Evolutionary conservation across 1,284 basidiomycete species (phyloP).

Genomic region (Tilletia indica): DNA sequence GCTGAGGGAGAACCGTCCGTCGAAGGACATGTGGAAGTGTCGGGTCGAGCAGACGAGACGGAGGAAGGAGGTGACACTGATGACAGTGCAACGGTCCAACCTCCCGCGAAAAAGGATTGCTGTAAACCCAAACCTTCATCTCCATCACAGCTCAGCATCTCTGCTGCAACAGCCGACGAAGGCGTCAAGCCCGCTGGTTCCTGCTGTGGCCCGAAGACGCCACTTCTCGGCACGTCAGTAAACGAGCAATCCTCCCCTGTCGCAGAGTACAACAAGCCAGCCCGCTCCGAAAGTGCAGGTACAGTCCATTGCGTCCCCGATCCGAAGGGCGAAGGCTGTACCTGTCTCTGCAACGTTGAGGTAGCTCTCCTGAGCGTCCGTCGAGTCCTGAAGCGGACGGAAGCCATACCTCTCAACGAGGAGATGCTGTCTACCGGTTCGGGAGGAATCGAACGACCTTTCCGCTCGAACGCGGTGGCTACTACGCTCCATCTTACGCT

Average conservation of each 20-base stretch:
- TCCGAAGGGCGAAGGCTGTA: conserved; percentile 49
- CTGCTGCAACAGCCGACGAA: neutral
- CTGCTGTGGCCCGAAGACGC: neutral
- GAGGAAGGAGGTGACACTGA: no score
- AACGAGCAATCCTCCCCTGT: neutral
- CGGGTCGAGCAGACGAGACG: no score
- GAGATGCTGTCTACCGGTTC: neutral
- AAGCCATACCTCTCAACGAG: conserved; percentile 19
- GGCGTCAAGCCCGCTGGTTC: neutral
- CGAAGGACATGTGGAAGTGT: no score
- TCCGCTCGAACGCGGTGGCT: conserved; percentile 10
- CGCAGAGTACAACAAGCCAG: neutral
- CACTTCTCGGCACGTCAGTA: neutral
- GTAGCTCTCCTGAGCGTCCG: conserved; percentile 45
- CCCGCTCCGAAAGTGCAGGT: neutral
- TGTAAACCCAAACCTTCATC: neutral
- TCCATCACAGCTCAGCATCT: neutral
- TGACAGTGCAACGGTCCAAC: no score
- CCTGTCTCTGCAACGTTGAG: conserved; percentile 48
- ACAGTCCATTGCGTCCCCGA: conserved; percentile 54
- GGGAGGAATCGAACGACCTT: neutral
- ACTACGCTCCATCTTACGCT: conserved; percentile 47
- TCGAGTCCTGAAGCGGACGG: conserved; percentile 25
- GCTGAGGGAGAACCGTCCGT: no score
- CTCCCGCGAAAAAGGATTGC: neutral